Evolutionary conservation across 345 rosid genomes (phyloP), one percentile per base, ranked within the genome.

Genomic region (Noccaea bulbosa): DNA sequence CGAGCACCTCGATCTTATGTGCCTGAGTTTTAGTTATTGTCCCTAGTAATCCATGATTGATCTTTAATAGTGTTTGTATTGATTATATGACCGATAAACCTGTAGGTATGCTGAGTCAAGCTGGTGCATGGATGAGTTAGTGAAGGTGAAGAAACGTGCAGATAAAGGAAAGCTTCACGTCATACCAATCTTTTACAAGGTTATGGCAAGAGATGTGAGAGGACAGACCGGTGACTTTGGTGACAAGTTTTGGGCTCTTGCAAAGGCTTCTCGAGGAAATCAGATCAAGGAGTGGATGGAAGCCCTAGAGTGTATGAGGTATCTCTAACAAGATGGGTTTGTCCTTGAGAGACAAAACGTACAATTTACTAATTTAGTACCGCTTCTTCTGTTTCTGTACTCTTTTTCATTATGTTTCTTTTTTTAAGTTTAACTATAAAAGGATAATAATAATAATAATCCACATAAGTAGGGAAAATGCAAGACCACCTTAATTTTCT

Each of bases 201-300:
- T 60, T 60, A 60, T 20, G 49, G 50, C 50, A 60, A 60, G 37
- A n/a, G 22, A 60, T n/a, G 65, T 60, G 34, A 60, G 50, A 1
- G 5, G 2, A 5, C 50, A 24, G 5, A 60, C 37, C 4, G 50
- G 20, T n/a, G 53, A 33, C 14, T 62, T 62, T 32, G 54, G 54
- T 45, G 67, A 62, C 30, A 62, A 32, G 5, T 62, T 62, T 6
- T 62, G 67, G 67, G 53, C 5, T 7, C 54, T 62, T 15, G 67
- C 53, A 0, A 46, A 46, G 6, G 5, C 16, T 9, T 62, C 55
- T 46, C 24, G 67, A 30, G 43, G 55, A 44, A 43, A 46, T 8
- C 38, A 43, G n/a, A 61, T 61, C 38, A 43, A 12, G n/a, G 33
- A 41, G 12, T 61, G 66, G 51, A 61, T 6, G 50, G 52, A 44